Conservation (phyloP, 495 filamentous ascomycete genomes). For the Copromyces sp. region DNA sequence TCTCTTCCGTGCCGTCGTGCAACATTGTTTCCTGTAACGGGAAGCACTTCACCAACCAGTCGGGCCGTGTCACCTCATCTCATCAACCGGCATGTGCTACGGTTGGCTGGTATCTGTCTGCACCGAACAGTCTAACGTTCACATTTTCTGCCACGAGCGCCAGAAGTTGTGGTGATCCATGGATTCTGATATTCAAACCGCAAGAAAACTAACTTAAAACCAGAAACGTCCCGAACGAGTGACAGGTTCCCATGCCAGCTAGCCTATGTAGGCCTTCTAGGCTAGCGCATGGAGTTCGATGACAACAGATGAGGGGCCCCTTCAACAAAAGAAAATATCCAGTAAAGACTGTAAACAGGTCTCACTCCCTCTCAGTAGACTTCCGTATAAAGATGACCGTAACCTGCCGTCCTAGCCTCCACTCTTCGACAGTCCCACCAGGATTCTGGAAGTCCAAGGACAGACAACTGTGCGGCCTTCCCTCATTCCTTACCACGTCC, state of each 20-base stretch:
- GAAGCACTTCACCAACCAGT: background rate
- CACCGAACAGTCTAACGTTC: too few relatives aligned
- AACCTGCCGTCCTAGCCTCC: too few relatives aligned
- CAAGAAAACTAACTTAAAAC: too few relatives aligned
- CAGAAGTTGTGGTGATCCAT: too few relatives aligned
- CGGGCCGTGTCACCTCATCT: background rate
- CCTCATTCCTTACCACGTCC: too few relatives aligned
- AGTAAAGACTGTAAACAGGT: background rate
- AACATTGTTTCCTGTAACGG: background rate
- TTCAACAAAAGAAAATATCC: background rate
- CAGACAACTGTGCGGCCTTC: too few relatives aligned
- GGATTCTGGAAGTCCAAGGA: too few relatives aligned
- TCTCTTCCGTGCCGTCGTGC: background rate
- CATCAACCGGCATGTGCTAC: background rate
- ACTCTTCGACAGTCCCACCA: too few relatives aligned
- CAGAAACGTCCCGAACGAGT: background rate
- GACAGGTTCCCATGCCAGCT: background rate
- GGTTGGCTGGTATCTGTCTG: background rate
- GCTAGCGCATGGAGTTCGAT: background rate
- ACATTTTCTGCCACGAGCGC: too few relatives aligned
- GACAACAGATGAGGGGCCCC: background rate
- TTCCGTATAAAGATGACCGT: too few relatives aligned
- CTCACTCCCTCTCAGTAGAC: too few relatives aligned
- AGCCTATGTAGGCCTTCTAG: background rate
- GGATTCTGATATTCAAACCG: too few relatives aligned